These are phyloP conservation scores for Venturia effusa DNA, from an alignment of 2,329 filamentous ascomycete genomes.

Conservation along the genomic window DNA sequence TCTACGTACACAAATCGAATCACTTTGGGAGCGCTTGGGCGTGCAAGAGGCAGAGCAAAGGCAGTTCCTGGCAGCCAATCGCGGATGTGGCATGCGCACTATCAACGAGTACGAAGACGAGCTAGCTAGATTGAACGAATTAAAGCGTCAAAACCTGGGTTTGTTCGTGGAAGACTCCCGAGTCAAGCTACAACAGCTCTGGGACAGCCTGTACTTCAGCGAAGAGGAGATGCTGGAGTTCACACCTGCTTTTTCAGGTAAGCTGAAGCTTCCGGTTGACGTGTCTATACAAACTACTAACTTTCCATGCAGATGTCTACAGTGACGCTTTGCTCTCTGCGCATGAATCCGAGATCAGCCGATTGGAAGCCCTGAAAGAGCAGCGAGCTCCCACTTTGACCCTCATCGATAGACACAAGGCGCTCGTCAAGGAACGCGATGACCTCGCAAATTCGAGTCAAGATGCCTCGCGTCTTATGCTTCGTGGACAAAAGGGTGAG, in stretches of 20 bases:
- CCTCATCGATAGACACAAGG: slow-evolving; percentile 73
- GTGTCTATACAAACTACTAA: not conserved
- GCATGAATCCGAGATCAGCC: slow-evolving; percentile 80
- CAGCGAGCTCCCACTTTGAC: slow-evolving; percentile 77
- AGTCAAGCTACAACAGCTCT: slow-evolving; percentile 82
- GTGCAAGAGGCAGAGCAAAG: slow-evolving; percentile 76
- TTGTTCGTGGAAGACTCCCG: slow-evolving; percentile 92
- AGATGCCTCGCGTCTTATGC: slow-evolving; percentile 87
- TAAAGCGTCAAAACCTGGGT: slow-evolving; percentile 91
- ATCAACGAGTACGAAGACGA: slow-evolving; percentile 97
- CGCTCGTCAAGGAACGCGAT: slow-evolving; percentile 73
- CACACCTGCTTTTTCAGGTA: slow-evolving; percentile 75
- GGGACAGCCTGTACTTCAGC: slow-evolving; percentile 88
- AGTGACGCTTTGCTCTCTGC: slow-evolving; percentile 91
- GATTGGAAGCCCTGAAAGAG: slow-evolving; percentile 71
- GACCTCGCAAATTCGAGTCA: slow-evolving; percentile 85
- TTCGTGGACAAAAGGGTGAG: slow-evolving; percentile 84
- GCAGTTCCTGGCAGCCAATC: slow-evolving; percentile 73
- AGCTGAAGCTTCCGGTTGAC: slow-evolving; percentile 1
- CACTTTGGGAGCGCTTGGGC: slow-evolving; percentile 78
- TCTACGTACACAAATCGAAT: slow-evolving; percentile 66
- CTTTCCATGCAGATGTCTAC: slow-evolving; percentile 57
- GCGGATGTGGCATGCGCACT: slow-evolving; percentile 79
- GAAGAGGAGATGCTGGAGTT: slow-evolving; percentile 99
- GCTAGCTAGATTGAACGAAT: slow-evolving; percentile 70